Conservation (phyloP, 2,329 filamentous ascomycete genomes). For the Emmonsiellopsis sp. region DNA sequence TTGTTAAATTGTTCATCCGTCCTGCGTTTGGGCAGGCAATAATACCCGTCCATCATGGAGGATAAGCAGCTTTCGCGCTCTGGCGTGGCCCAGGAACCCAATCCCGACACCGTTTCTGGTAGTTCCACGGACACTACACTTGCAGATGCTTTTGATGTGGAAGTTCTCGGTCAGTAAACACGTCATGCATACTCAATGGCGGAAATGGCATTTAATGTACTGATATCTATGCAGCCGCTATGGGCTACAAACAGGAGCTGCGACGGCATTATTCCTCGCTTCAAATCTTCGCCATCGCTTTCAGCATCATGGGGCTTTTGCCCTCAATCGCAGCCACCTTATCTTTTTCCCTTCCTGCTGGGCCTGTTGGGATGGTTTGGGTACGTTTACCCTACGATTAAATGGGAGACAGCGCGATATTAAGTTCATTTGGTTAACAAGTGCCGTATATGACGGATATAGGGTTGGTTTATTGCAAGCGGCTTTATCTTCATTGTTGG, state of each 20-base stretch:
- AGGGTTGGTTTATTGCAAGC: slow-evolving; percentile 51
- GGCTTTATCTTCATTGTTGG: slow-evolving; percentile 51
- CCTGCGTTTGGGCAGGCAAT: neutral
- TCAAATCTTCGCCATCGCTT: slow-evolving; percentile 54
- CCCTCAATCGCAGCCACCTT: slow-evolving; percentile 54
- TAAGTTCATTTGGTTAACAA: neutral
- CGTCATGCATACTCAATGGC: neutral
- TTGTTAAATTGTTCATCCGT: neutral
- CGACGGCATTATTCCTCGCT: slow-evolving; percentile 53
- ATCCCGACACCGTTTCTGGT: neutral
- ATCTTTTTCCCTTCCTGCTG: slow-evolving; percentile 50
- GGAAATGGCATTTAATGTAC: neutral
- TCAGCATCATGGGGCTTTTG: slow-evolving; percentile 53
- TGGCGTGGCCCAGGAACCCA: neutral
- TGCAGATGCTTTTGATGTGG: slow-evolving; percentile 16
- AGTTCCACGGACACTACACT: slow-evolving; percentile 8
- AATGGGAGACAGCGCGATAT: neutral
- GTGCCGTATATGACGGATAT: slow-evolving; percentile 1
- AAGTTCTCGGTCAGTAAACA: slow-evolving; percentile 17
- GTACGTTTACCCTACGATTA: slow-evolving; percentile 19
- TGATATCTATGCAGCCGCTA: slow-evolving; percentile 17
- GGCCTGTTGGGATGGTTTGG: slow-evolving; percentile 55
- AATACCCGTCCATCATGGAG: neutral
- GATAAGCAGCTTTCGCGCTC: neutral
- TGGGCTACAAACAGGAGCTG: slow-evolving; percentile 52